Conservation (phyloP, 495 filamentous ascomycete genomes). For the Letharia columbiana region DNA sequence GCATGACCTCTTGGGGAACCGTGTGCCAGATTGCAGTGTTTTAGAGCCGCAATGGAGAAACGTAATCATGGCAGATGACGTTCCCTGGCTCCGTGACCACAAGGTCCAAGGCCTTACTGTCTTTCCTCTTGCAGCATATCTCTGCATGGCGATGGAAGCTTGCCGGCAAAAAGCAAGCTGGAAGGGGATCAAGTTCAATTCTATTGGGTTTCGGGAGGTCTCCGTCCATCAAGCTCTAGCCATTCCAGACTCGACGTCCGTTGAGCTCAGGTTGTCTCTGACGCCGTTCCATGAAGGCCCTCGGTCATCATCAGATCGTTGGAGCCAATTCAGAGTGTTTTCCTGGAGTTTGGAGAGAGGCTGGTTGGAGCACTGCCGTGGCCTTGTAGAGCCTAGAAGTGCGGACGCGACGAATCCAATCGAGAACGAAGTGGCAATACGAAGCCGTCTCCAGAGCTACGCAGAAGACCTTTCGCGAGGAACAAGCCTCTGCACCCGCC, state of each 20-base stretch:
- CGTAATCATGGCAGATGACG: conserved; percentile 23
- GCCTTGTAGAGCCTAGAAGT: not conserved
- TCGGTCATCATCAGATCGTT: not conserved
- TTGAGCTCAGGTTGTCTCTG: conserved; percentile 4
- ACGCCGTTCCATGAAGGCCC: not conserved
- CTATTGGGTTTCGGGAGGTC: not conserved
- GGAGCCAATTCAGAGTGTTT: conserved; percentile 1
- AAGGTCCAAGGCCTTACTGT: conserved; percentile 34
- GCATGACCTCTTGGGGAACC: conserved; percentile 32
- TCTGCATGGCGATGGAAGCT: conserved; percentile 51
- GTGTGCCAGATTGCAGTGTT: conserved; percentile 21
- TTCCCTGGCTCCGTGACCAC: conserved; percentile 35
- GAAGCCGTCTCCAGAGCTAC: no score
- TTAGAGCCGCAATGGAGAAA: conserved; percentile 33
- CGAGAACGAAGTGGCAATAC: no score
- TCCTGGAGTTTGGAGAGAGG: conserved; percentile 3
- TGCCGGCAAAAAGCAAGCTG: conserved; percentile 27
- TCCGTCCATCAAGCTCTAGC: not conserved
- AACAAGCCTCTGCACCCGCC: no score
- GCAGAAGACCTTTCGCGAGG: no score
- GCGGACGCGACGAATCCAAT: not conserved
- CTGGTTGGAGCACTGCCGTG: conserved; percentile 3
- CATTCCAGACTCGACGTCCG: not conserved
- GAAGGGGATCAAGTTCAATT: not conserved
- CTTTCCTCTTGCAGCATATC: conserved; percentile 48